Percentiles rank a stretch among this genome's conserved stretches.
Conservation (phyloP, 208 protist genomes). For the Trypanosoma cruzi region DNA sequence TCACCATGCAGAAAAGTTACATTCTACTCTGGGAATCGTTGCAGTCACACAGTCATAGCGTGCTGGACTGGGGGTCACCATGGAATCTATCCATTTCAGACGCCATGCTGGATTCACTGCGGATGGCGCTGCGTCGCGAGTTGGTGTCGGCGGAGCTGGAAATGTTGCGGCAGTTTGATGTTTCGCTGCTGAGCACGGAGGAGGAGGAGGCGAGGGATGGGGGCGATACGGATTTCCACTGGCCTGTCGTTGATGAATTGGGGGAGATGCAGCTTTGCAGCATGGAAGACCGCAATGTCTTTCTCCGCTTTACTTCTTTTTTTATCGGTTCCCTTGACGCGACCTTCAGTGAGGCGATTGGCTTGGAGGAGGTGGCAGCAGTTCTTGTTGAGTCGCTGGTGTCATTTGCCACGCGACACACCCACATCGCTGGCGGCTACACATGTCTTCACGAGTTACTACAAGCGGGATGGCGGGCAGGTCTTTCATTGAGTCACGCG, state of each 20-base stretch:
- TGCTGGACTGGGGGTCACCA: slow-evolving; percentile 7
- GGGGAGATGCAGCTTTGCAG: not conserved
- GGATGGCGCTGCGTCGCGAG: not conserved
- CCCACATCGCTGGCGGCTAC: slow-evolving; percentile 52
- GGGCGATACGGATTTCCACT: not conserved
- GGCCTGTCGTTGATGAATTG: not conserved
- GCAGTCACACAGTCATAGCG: slow-evolving; percentile 3
- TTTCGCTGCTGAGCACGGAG: slow-evolving; percentile 3
- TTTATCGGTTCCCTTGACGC: slow-evolving; percentile 12
- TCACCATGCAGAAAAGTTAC: not conserved
- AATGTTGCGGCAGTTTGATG: slow-evolving; percentile 14
- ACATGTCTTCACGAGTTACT: slow-evolving; percentile 42
- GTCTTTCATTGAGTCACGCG: slow-evolving; percentile 12
- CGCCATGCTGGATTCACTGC: not conserved
- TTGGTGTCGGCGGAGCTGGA: not conserved
- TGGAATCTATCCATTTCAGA: slow-evolving; percentile 1
- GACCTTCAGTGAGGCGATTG: not conserved
- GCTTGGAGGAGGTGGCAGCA: slow-evolving; percentile 5
- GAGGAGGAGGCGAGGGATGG: not conserved
- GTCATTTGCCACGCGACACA: not conserved
- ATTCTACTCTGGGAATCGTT: not conserved
- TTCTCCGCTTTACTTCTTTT: slow-evolving; percentile 16
- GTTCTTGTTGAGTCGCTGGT: slow-evolving; percentile 14
- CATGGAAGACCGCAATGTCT: not conserved
- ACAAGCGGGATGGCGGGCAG: not conserved